A percentile compares a stretch with the other conserved stretches of the same genome.
Evolutionary conservation across 495 filamentous ascomycete genomes (phyloP).

Genomic region (Cercophora samala): DNA sequence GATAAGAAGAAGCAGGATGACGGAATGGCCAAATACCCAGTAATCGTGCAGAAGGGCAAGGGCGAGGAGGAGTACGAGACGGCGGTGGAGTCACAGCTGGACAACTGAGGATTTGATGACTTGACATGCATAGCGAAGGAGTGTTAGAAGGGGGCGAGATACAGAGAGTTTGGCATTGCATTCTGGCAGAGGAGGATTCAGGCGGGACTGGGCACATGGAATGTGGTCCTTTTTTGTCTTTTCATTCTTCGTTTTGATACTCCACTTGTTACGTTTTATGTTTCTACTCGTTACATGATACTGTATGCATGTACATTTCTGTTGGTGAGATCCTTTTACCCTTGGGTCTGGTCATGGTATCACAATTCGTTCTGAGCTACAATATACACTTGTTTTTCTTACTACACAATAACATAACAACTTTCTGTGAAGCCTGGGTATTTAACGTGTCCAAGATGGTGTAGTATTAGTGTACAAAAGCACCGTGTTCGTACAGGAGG

Average conservation of each 20-base stretch:
- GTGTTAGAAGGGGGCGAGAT: neutral
- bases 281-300: neutral
- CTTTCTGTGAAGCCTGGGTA: no score
- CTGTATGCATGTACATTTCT: neutral
- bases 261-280: neutral
- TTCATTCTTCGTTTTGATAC: neutral
- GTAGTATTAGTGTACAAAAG: neutral
- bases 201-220: neutral
- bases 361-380: neutral
- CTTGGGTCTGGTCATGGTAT: no score
- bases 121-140: slow-evolving; percentile 2
- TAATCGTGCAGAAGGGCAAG: slow-evolving; percentile 38
- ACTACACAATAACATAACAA: no score
- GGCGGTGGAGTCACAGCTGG: slow-evolving; percentile 26
- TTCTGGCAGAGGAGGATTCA: neutral
- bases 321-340: no score
- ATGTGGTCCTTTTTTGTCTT: neutral
- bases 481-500: neutral
- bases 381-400: no score
- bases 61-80: slow-evolving; percentile 40
- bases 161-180: neutral
- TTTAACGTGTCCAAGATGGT: neutral
- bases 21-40: slow-evolving; percentile 26
- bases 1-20: slow-evolving; percentile 25
- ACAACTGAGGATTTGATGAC: slow-evolving; percentile 2